Base-by-base conservation (phyloP, 352 stramenopile species). In the Blastocystis sp. region DNA sequence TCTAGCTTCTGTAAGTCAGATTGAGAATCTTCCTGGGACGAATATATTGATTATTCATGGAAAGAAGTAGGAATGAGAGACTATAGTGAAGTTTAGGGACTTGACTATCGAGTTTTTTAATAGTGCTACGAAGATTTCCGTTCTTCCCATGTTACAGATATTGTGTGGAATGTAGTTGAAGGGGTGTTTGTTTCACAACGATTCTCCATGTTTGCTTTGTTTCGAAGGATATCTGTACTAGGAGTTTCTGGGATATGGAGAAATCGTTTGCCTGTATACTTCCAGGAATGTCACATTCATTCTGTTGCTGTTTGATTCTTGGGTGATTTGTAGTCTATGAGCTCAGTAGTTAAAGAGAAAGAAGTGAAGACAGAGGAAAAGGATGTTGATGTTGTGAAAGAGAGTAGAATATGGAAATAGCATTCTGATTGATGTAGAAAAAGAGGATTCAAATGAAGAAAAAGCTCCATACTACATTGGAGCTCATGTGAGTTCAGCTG, bases 391-490 rank as follows among this genome's bases (percentile, higher is more conserved):
- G 37, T 51, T 11, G 54, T 12, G 65, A 24, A 69, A 12, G 59
- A 69, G 32, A 21, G 24, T 69, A 35, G 14, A 1, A 4, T 46
- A 69, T 32, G 7, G 9, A 24, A 35, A 35, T 7, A 3, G 12
- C 5, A 24, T 35, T 24, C 14, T 46, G 9, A 77, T 32, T 61
- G 27, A 58, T 29, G 27, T 54, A 54, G 43, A 77, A 77, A 9
- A 27, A 61, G 46, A 59, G 24, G 69, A 39, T 7, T 16, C n/a
- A 6, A 63, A 80, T 42, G 69, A 3, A 35, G 69, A 6, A 43
- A 80, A 80, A 42, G 32, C 21, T n/a, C 75, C 75, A 29, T 86
- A 86, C 27, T 86, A 86, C 46, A 16, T 86, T 37, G 75, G 75
- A 46, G 57, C 57, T 24, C 75, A 86, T 77, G 61, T 75, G 16